phyloP scores from a whole-genome alignment of 306 rosid genomes.

The Dryas alaskensis region DNA sequence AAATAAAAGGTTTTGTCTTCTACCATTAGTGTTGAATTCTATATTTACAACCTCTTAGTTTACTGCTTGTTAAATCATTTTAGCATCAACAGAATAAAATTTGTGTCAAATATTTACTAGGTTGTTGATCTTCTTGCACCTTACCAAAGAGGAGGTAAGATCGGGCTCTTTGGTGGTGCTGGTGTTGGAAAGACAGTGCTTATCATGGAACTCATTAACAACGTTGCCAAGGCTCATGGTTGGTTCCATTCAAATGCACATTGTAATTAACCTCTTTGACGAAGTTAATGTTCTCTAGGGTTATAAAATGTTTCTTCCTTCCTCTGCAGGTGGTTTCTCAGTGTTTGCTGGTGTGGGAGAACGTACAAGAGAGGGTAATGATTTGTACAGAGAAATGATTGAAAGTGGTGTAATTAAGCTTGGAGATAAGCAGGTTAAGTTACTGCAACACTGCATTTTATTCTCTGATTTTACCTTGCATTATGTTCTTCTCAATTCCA shows the following conservation, averaged over 20 bases:
- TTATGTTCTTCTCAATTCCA: constrained; percentile 12
- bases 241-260: constrained; percentile 8
- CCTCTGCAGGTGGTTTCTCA: constrained; percentile 87
- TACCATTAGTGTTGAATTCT: too few species aligned
- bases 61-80: neutral
- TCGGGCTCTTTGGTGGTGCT: constrained; percentile 86
- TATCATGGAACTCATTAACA: constrained; percentile 93
- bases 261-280: neutral
- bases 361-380: constrained; percentile 94
- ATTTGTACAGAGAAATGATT: constrained; percentile 94
- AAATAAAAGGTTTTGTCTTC: neutral
- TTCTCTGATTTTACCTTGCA: neutral
- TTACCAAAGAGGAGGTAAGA: constrained; percentile 89
- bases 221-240: constrained; percentile 97
- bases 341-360: constrained; percentile 99
- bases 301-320: neutral
- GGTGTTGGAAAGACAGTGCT: constrained; percentile 92
- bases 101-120: constrained; percentile 24
- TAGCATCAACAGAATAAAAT: neutral
- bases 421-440: constrained; percentile 79
- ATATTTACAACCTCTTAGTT: too few species aligned
- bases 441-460: neutral
- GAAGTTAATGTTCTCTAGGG: neutral
- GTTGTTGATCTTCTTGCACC: constrained; percentile 88
- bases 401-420: constrained; percentile 98